Conservation (phyloP, 1,139 yeast species). For the Yamadazyma atlantica region DNA sequence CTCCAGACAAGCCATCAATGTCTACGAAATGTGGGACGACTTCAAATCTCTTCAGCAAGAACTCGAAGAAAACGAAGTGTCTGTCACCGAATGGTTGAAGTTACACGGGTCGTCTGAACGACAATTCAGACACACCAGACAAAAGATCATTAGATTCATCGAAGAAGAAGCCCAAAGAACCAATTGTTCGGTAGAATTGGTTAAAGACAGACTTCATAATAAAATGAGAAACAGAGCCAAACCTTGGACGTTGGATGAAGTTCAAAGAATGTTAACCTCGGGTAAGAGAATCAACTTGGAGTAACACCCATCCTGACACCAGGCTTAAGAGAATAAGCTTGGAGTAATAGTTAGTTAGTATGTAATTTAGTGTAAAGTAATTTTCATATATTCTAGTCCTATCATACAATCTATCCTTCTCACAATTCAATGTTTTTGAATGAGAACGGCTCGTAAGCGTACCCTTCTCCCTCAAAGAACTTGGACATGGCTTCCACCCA, state of each 20-base stretch:
- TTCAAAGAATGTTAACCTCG: constrained; percentile 38
- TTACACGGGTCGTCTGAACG: constrained; percentile 36
- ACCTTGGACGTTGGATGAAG: constrained; percentile 42
- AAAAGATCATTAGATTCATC: constrained; percentile 33
- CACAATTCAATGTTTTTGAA: constrained; percentile 32
- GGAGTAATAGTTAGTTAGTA: too few species aligned
- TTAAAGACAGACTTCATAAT: constrained; percentile 31
- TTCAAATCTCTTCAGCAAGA: constrained; percentile 32
- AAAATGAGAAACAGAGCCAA: constrained; percentile 34
- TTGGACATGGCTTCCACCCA: constrained; percentile 99
- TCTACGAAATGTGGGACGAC: constrained; percentile 43
- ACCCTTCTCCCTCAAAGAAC: constrained; percentile 95
- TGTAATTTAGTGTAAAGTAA: too few species aligned
- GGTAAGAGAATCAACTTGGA: constrained; percentile 32
- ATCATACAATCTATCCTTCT: too few species aligned
- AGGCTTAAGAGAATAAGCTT: too few species aligned
- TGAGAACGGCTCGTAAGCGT: constrained; percentile 79
- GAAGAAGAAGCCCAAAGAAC: constrained; percentile 33
- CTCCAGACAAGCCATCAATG: constrained; percentile 32
- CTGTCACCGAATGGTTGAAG: constrained; percentile 37
- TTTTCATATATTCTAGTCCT: too few species aligned
- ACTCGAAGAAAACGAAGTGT: constrained; percentile 26
- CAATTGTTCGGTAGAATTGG: constrained; percentile 21
- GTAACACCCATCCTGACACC: constrained; percentile 13
- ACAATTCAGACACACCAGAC: constrained; percentile 35